These are phyloP conservation scores for Cutaneotrichosporon cyanovorans DNA, from an alignment of 1,284 basidiomycete species.

Conservation along the genomic window DNA sequence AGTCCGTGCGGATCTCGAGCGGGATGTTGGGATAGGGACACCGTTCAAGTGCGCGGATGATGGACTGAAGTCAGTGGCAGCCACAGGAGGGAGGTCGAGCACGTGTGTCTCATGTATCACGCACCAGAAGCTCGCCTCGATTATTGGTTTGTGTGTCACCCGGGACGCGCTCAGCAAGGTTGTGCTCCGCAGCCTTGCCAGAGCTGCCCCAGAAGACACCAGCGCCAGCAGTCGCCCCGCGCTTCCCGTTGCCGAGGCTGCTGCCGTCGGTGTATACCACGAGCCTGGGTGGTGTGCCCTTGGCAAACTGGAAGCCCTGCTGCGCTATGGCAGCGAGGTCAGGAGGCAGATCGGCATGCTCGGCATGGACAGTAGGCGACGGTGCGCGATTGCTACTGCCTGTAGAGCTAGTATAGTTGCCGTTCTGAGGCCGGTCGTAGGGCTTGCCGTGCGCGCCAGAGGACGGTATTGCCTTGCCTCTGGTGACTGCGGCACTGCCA, in stretches of 20 bases:
- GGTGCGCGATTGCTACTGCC: no score
- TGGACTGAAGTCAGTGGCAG: conserved; percentile 29
- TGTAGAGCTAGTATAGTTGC: no score
- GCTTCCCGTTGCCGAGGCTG: conserved; percentile 36
- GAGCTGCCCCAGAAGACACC: conserved; percentile 41
- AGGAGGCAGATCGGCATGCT: conserved; percentile 9
- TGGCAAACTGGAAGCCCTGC: conserved; percentile 29
- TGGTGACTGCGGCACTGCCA: background rate
- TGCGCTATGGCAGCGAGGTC: conserved; percentile 14
- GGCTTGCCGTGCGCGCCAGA: no score
- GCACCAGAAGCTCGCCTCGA: conserved; percentile 44
- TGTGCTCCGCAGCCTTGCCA: conserved; percentile 31
- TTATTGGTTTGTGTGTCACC: conserved; percentile 46
- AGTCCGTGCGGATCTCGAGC: conserved; percentile 46
- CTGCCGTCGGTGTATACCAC: conserved; percentile 45
- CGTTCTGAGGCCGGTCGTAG: no score
- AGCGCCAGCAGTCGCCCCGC: conserved; percentile 35
- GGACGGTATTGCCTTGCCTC: no score
- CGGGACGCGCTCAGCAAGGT: conserved; percentile 40
- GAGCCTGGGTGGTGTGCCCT: conserved; percentile 21
- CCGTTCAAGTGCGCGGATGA: conserved; percentile 43
- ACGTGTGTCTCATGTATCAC: conserved; percentile 2
- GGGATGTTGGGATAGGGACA: conserved; percentile 42
- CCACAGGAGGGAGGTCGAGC: no score
- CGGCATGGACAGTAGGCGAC: no score